These are phyloP conservation scores for Elsinoe fawcettii DNA, from an alignment of 2,329 filamentous ascomycete species.

Conservation along the genomic window DNA sequence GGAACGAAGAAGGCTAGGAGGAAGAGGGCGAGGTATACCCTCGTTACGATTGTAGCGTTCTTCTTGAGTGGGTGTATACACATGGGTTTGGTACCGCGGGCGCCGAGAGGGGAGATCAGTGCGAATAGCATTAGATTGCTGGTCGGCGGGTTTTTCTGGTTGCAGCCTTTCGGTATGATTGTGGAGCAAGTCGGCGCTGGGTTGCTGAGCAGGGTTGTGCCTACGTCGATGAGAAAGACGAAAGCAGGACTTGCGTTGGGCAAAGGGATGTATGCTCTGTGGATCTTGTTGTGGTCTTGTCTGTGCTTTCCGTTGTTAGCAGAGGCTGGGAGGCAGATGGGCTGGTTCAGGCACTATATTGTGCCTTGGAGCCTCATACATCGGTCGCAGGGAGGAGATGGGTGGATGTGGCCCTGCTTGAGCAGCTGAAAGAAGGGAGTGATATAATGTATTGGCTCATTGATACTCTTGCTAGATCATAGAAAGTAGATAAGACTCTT, in stretches of 20 bases:
- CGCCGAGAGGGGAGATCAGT: slow-evolving; percentile 17
- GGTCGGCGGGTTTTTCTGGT: slow-evolving; percentile 25
- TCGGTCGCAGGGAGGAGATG: slow-evolving; percentile 17
- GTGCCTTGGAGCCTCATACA: slow-evolving; percentile 3
- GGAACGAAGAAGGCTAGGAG: not conserved
- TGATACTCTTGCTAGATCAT: too few relatives aligned
- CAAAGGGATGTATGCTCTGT: slow-evolving; percentile 19
- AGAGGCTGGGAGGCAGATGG: slow-evolving; percentile 23
- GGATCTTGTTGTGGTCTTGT: slow-evolving; percentile 23
- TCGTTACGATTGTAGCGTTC: slow-evolving; percentile 24
- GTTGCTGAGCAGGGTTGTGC: not conserved
- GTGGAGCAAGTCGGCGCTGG: slow-evolving; percentile 20
- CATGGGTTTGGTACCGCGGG: slow-evolving; percentile 26
- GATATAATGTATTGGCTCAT: too few relatives aligned
- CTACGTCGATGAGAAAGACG: not conserved
- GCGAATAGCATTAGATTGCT: slow-evolving; percentile 10
- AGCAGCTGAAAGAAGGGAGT: not conserved
- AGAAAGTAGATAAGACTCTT: not conserved
- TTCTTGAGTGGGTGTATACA: slow-evolving; percentile 25
- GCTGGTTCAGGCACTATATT: slow-evolving; percentile 16
- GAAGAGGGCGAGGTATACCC: slow-evolving; percentile 20
- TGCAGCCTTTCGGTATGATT: slow-evolving; percentile 25
- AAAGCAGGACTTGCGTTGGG: not conserved
- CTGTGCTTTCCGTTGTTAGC: slow-evolving; percentile 22
- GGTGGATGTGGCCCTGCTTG: not conserved